Base-by-base conservation (phyloP, 805 yeast genomes). In the Zygosaccharomyces kombuchaensis region DNA sequence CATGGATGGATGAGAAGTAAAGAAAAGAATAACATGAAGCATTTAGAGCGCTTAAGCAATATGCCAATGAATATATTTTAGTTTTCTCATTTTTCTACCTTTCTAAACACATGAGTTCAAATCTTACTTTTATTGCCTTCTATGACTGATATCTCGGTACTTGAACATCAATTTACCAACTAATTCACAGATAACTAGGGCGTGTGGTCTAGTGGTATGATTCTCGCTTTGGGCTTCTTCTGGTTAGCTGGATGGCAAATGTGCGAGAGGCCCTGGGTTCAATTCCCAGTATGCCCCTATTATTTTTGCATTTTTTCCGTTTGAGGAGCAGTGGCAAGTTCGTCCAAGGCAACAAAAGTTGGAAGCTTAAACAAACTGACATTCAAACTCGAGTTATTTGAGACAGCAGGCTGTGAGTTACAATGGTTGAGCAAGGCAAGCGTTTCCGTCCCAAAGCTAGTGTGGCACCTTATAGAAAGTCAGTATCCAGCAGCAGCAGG, bases 1-100 rank as follows among this genome's bases (percentile, higher is more conserved):
- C 81, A 44, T 89, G 96, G 95, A 83, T 90, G 84, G 83, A 89
- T 60, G 96, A 88, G 66, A 59, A 49, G 34, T 27, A 38, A 38
- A 26, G 41, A 38, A 9, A 17, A 13, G 34, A 36, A 19, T 16
- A 34, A 16, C 14, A 36, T 23, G 30, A 23, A 26, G n/a, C 29
- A 26, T 25, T 25, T 25, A 25, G 12, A 10, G 29, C 6, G 29
- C 29, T 25, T 25, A 9, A 9, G 9, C 3, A 25, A 10, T 25
- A 25, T 25, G 29, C 12, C 29, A 9, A 9, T 25, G 29, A 13
- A 29, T 29, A 29, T 10, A 29, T n/a, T n/a, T 29, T 29, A 29
- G 13, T 29, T 29, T 29, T 29, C 8, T 29, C n/a, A 29, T 26
- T 12, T 26, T 9, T 26, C 10, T 26, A 9, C 29, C 29, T 25